phyloP scores from a whole-genome alignment of 805 yeast species.

The Priceomyces medius region DNA sequence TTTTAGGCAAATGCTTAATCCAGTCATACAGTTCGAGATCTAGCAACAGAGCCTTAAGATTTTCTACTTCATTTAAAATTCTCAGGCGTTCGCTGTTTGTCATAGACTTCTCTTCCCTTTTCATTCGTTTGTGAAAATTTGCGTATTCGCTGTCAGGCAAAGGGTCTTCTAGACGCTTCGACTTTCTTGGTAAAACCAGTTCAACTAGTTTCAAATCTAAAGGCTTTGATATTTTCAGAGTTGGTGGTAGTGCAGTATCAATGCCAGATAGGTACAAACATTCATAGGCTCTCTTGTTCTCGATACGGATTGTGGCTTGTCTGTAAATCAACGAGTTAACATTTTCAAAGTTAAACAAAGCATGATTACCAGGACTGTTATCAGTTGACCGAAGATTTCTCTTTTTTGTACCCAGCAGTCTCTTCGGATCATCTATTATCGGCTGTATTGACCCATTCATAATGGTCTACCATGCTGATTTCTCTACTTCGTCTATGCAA shows the following conservation, averaged over 20 bases:
- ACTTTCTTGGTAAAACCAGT: slow-evolving; percentile 19
- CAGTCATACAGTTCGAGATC: slow-evolving; percentile 46
- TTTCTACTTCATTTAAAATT: slow-evolving; percentile 57
- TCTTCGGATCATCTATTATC: no score
- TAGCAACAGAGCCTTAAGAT: slow-evolving; percentile 43
- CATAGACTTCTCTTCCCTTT: slow-evolving; percentile 63
- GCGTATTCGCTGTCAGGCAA: slow-evolving; percentile 45
- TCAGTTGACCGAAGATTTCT: slow-evolving; percentile 4
- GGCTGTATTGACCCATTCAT: no score
- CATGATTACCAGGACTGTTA: slow-evolving; percentile 10
- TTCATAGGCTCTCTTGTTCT: slow-evolving; percentile 6
- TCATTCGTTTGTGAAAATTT: slow-evolving; percentile 57
- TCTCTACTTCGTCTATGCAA: no score
- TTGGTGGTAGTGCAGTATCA: slow-evolving; percentile 12
- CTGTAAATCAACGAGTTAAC: slow-evolving; percentile 24
- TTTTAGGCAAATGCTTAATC: slow-evolving; percentile 42
- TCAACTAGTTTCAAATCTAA: slow-evolving; percentile 8
- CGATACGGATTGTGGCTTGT: slow-evolving; percentile 16
- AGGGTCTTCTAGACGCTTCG: slow-evolving; percentile 32
- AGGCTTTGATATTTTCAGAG: slow-evolving; percentile 7
- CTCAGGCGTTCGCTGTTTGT: slow-evolving; percentile 52
- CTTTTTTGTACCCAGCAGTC: neutral
- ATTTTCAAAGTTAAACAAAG: slow-evolving; percentile 36
- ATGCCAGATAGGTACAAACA: slow-evolving; percentile 14
- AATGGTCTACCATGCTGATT: neutral